These are phyloP conservation scores for Gastrodia elata DNA, from an alignment of 106 monocot species.

Conservation along the genomic window DNA sequence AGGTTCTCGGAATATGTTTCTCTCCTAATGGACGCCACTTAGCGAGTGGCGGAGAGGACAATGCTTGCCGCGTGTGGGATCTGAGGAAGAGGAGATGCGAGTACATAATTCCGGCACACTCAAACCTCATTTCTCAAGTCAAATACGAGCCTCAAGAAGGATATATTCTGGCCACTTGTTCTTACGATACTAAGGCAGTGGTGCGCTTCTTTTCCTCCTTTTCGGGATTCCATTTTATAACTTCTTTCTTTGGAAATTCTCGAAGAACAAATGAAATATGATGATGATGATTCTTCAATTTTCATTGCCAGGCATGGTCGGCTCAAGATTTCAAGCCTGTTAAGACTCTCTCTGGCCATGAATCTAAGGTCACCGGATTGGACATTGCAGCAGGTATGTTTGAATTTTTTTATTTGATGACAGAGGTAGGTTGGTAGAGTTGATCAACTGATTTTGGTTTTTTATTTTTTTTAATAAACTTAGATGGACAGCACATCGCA, in stretches of 20 bases:
- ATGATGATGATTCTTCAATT: no score
- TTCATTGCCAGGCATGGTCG: slow-evolving; percentile 78
- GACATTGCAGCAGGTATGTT: slow-evolving; percentile 77
- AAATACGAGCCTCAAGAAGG: slow-evolving; percentile 97
- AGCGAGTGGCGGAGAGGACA: slow-evolving; percentile 86
- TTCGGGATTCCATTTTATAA: not conserved
- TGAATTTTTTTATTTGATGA: no score
- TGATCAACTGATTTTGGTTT: no score
- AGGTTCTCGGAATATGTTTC: slow-evolving; percentile 86
- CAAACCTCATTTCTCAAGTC: slow-evolving; percentile 80
- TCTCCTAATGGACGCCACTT: slow-evolving; percentile 88
- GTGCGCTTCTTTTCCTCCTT: slow-evolving; percentile 26
- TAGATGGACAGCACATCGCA: slow-evolving; percentile 87
- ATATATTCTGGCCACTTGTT: slow-evolving; percentile 78
- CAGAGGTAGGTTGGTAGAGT: no score
- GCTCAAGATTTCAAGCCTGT: slow-evolving; percentile 83
- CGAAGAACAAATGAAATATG: no score
- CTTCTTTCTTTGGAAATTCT: not conserved
- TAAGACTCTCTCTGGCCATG: slow-evolving; percentile 76
- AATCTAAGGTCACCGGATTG: slow-evolving; percentile 77
- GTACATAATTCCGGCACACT: slow-evolving; percentile 91
- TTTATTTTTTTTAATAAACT: no score
- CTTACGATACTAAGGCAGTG: slow-evolving; percentile 87
- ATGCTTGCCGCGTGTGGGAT: slow-evolving; percentile 90
- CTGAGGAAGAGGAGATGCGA: slow-evolving; percentile 78